These are phyloP conservation scores for Solanum sitiens DNA, from an alignment of 257 asterid genomes.

Conservation along the genomic window DNA sequence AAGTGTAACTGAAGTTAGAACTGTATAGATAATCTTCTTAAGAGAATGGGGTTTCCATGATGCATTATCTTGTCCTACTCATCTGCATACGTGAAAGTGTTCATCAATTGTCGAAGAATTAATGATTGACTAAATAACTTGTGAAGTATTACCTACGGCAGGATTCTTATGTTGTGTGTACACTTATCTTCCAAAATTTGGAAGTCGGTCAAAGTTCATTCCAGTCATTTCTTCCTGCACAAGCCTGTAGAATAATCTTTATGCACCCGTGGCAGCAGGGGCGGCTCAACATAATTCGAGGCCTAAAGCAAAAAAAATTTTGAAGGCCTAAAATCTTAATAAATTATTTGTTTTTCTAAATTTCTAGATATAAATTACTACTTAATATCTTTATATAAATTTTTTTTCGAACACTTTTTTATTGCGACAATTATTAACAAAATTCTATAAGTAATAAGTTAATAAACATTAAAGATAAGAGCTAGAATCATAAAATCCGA, in stretches of 20 bases:
- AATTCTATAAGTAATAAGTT: too few relatives aligned
- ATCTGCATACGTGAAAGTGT: neutral
- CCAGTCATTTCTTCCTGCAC: neutral
- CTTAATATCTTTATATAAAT: too few relatives aligned
- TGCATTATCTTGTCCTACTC: neutral
- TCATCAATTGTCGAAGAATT: neutral
- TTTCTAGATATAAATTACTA: too few relatives aligned
- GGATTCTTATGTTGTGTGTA: neutral
- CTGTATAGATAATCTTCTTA: neutral
- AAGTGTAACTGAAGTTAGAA: neutral
- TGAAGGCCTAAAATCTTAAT: too few relatives aligned
- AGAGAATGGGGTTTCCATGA: neutral
- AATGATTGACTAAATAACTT: neutral
- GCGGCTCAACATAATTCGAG: too few relatives aligned
- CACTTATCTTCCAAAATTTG: neutral
- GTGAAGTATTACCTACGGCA: neutral
- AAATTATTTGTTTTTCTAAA: too few relatives aligned
- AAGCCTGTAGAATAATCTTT: neutral
- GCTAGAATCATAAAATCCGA: too few relatives aligned
- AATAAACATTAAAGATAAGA: too few relatives aligned
- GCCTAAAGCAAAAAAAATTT: too few relatives aligned
- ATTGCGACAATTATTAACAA: too few relatives aligned
- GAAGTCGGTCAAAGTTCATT: neutral
- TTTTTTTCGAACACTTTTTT: too few relatives aligned
- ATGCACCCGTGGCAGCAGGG: neutral